Conservation (phyloP, 1,284 basidiomycete genomes). For the Fomitiporia mediterranea region DNA sequence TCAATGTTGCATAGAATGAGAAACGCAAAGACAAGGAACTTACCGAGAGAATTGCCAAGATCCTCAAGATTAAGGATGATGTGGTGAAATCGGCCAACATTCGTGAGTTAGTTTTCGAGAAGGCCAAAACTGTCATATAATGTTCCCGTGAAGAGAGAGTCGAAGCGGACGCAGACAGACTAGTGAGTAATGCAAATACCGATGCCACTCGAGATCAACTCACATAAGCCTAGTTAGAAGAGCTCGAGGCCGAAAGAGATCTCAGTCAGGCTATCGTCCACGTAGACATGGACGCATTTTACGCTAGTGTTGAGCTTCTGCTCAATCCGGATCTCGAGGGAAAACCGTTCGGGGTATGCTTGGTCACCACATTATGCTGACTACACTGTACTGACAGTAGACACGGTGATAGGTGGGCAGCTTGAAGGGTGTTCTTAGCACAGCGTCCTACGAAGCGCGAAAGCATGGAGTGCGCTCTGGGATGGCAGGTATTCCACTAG, state of each 20-base stretch:
- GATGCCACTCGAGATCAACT: background rate
- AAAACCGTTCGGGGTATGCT: slow-evolving; percentile 78
- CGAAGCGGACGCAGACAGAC: slow-evolving; percentile 48
- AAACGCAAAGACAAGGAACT: slow-evolving; percentile 79
- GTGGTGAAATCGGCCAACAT: slow-evolving; percentile 52
- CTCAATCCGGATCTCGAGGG: slow-evolving; percentile 75
- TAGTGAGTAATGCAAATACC: slow-evolving; percentile 33
- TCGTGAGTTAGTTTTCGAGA: slow-evolving; percentile 37
- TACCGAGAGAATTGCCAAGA: slow-evolving; percentile 62
- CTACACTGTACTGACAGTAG: background rate
- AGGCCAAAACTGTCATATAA: background rate
- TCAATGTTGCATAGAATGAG: slow-evolving; percentile 57
- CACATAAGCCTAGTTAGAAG: slow-evolving; percentile 50
- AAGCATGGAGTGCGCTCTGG: slow-evolving; percentile 44
- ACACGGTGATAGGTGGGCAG: slow-evolving; percentile 17
- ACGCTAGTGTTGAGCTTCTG: slow-evolving; percentile 72
- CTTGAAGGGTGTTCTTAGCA: slow-evolving; percentile 39
- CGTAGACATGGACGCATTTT: slow-evolving; percentile 83
- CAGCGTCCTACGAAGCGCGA: slow-evolving; percentile 48
- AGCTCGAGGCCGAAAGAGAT: slow-evolving; percentile 77
- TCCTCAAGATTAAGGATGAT: slow-evolving; percentile 64
- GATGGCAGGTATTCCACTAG: slow-evolving; percentile 35
- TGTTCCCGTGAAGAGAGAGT: slow-evolving; percentile 26
- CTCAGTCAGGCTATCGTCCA: slow-evolving; percentile 82
- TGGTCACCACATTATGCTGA: background rate